A percentile compares a stretch with the other conserved stretches of the same genome.
Evolutionary conservation across 164 flowering plant genomes (phyloP).

Genomic region (Vitis rupestris): DNA sequence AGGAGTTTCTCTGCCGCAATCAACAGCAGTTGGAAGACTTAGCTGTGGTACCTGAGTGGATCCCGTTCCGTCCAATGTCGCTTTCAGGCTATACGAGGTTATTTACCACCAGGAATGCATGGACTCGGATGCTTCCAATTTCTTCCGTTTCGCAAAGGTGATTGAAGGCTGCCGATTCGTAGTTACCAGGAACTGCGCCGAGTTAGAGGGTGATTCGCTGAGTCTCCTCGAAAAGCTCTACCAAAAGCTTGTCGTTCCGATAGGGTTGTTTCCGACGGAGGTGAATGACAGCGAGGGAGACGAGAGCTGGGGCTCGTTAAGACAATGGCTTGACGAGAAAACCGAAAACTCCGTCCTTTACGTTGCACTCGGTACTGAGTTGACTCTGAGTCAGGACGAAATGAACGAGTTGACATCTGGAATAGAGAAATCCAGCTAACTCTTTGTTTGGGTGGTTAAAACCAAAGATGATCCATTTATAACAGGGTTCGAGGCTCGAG

Average conservation of each 20-base stretch:
- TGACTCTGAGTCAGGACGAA: constrained; percentile 27
- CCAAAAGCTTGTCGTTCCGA: constrained; percentile 43
- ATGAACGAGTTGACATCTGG: constrained; percentile 46
- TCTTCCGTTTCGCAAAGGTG: constrained; percentile 19
- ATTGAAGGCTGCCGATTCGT: constrained; percentile 35
- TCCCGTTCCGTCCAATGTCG: constrained; percentile 34
- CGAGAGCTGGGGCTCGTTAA: constrained; percentile 26
- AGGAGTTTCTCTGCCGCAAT: constrained; percentile 6
- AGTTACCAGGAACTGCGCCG: constrained; percentile 37
- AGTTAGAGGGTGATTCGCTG: constrained; percentile 60
- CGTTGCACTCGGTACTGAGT: constrained; percentile 59
- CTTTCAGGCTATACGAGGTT: constrained; percentile 34
- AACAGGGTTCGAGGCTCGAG: constrained; percentile 30
- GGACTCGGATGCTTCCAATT: constrained; percentile 32
- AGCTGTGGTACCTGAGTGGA: constrained; percentile 44
- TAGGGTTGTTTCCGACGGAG: constrained; percentile 50
- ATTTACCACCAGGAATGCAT: background rate
- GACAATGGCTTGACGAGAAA: constrained; percentile 39
- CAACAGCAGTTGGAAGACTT: constrained; percentile 21
- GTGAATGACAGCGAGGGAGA: constrained; percentile 5
- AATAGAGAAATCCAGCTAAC: constrained; percentile 41
- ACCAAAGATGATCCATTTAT: background rate
- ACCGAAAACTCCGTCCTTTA: constrained; percentile 36
- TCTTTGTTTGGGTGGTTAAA: constrained; percentile 53
- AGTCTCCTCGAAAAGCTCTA: constrained; percentile 30